Percentiles rank a stretch among this genome's conserved stretches.
Evolutionary conservation across 2,329 filamentous ascomycete genomes (phyloP).

Genomic region (Talaromyces islandicus): DNA sequence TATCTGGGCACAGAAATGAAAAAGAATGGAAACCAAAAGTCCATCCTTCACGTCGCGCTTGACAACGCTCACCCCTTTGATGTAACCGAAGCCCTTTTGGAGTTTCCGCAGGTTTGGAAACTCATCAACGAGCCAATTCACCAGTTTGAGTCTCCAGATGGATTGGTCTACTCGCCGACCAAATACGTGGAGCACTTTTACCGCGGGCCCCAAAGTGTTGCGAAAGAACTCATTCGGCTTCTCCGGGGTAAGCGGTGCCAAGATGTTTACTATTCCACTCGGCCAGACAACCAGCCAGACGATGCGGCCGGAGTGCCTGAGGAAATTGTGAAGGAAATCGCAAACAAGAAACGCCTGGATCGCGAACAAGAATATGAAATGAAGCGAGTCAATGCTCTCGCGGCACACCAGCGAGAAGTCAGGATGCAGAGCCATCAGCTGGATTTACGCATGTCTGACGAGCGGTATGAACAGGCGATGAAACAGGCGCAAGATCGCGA

Average conservation of each 20-base stretch:
- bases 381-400: background rate
- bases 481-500: background rate
- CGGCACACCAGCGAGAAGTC: background rate
- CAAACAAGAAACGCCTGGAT: background rate
- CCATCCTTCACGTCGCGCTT: slow-evolving; percentile 55
- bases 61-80: slow-evolving; percentile 50
- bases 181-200: slow-evolving; percentile 48
- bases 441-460: background rate
- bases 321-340: background rate
- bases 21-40: slow-evolving; percentile 44
- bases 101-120: slow-evolving; percentile 57
- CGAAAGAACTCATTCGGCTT: slow-evolving; percentile 1
- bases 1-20: background rate
- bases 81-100: slow-evolving; percentile 54
- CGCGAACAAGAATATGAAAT: background rate
- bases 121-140: slow-evolving; percentile 50
- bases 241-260: background rate
- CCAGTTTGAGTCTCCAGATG: slow-evolving; percentile 50
- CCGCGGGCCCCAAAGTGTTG: slow-evolving; percentile 5
- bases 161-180: slow-evolving; percentile 57
- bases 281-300: background rate
- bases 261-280: slow-evolving; percentile 1
- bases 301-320: background rate
- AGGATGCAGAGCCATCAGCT: slow-evolving; percentile 1
- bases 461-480: background rate